Percentiles rank a stretch among this genome's conserved stretches.
phyloP scores from a whole-genome alignment of 371 early-diverging fungal species.

The Umbelopsis sp. region DNA sequence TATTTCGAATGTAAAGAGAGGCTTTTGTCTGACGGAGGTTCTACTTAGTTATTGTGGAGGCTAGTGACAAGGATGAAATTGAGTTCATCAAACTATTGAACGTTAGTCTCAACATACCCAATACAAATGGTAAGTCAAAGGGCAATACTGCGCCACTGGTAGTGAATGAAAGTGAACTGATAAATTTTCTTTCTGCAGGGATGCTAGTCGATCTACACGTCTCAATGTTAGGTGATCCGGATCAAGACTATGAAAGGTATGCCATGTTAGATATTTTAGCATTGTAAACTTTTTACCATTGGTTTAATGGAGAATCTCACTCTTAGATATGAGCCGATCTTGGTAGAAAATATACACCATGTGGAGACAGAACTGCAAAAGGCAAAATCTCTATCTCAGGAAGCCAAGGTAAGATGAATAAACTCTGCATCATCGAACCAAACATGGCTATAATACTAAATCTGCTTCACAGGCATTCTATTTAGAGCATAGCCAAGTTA shows the following conservation, averaged over 20 bases:
- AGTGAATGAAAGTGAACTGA: neutral
- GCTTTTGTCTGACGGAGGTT: neutral
- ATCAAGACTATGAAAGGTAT: conserved; percentile 26
- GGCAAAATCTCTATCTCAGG: conserved; percentile 18
- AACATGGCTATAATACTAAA: conserved; percentile 15
- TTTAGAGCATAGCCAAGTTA: conserved; percentile 18
- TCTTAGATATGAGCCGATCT: neutral
- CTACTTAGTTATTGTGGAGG: conserved; percentile 23
- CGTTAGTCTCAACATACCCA: conserved; percentile 19
- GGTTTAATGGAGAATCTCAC: neutral
- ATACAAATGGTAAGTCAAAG: conserved; percentile 21
- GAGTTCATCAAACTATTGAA: conserved; percentile 36
- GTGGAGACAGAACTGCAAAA: conserved; percentile 22
- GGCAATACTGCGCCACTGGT: no score
- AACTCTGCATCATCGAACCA: conserved; percentile 7
- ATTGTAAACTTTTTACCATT: neutral
- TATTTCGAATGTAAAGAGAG: no score
- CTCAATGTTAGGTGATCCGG: conserved; percentile 31
- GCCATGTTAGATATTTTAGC: neutral
- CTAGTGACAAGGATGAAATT: conserved; percentile 18
- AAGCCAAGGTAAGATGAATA: conserved; percentile 26
- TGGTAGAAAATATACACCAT: conserved; percentile 18
- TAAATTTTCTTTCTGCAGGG: conserved; percentile 13
- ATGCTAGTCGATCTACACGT: conserved; percentile 43
- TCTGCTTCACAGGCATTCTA: conserved; percentile 21